Percentiles rank a stretch among this genome's conserved stretches.
phyloP scores from a whole-genome alignment of 1,284 basidiomycete genomes.

The Ganoderma boninense region DNA sequence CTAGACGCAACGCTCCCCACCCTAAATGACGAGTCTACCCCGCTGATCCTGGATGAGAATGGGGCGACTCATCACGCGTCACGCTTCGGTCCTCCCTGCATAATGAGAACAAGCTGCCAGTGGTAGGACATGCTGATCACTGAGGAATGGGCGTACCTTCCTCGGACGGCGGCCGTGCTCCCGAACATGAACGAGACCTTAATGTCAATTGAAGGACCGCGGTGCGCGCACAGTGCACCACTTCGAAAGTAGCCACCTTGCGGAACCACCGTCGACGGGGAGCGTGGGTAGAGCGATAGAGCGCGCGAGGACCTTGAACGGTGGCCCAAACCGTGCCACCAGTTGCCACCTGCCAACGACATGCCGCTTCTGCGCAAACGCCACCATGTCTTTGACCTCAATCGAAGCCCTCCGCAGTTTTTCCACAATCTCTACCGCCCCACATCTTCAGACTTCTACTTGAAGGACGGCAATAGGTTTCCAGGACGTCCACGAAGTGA shows the following conservation, averaged over 20 bases:
- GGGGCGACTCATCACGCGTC: not conserved
- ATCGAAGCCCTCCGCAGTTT: conserved; percentile 13
- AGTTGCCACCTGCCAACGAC: not conserved
- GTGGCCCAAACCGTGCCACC: not conserved
- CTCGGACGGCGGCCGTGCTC: not conserved
- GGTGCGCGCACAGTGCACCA: not conserved
- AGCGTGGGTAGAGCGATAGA: not conserved
- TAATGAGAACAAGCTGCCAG: not conserved
- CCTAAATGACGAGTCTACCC: not conserved
- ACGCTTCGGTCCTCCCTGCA: not conserved
- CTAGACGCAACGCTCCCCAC: not conserved
- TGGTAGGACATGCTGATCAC: not conserved
- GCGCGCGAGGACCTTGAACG: not conserved
- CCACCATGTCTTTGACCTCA: conserved; percentile 15
- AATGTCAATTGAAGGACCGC: not conserved
- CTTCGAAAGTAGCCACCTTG: not conserved
- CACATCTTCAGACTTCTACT: conserved; percentile 13
- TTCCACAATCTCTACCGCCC: not conserved
- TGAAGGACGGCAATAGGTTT: not conserved
- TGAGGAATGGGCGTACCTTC: not conserved
- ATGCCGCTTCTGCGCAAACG: conserved; percentile 7
- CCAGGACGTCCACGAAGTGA: not conserved
- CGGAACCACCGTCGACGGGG: not conserved
- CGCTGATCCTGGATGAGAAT: not conserved
- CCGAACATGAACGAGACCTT: not conserved